Conservation (phyloP, 257 asterid species). For the Solanum infundibuliforme region DNA sequence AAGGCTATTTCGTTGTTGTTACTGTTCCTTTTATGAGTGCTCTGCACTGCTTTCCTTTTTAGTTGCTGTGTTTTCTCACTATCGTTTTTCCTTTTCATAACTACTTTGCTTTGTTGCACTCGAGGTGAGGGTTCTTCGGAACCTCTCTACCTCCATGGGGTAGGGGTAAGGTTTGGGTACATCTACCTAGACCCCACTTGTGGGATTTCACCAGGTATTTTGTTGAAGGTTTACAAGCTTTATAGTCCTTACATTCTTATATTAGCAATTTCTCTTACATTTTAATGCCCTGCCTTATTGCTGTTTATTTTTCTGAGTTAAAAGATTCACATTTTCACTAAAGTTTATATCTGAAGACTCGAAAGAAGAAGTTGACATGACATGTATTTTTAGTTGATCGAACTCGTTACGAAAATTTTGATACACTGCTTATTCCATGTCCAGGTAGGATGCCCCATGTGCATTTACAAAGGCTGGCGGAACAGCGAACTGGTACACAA, state of each 20-base stretch:
- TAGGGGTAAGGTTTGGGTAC: neutral
- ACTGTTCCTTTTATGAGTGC: neutral
- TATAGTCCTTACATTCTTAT: neutral
- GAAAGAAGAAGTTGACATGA: neutral
- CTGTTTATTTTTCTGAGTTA: neutral
- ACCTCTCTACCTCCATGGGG: neutral
- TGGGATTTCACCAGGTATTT: neutral
- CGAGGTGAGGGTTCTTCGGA: neutral
- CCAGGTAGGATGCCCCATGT: conserved; percentile 98
- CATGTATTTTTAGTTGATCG: neutral
- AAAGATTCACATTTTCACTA: neutral
- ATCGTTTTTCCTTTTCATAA: neutral
- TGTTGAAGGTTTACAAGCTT: neutral
- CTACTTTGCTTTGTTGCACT: neutral
- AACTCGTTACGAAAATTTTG: neutral
- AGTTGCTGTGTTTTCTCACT: neutral
- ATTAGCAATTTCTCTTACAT: neutral
- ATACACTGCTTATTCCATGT: neutral
- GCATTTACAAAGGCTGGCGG: conserved; percentile 69
- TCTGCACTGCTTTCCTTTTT: neutral
- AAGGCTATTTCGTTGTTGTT: neutral
- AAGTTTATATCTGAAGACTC: neutral
- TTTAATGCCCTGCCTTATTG: neutral
- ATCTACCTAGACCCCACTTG: neutral
- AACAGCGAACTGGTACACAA: conserved; percentile 27